Base-by-base conservation (phyloP, 1,139 yeast genomes). In the Pichia sp. region DNA sequence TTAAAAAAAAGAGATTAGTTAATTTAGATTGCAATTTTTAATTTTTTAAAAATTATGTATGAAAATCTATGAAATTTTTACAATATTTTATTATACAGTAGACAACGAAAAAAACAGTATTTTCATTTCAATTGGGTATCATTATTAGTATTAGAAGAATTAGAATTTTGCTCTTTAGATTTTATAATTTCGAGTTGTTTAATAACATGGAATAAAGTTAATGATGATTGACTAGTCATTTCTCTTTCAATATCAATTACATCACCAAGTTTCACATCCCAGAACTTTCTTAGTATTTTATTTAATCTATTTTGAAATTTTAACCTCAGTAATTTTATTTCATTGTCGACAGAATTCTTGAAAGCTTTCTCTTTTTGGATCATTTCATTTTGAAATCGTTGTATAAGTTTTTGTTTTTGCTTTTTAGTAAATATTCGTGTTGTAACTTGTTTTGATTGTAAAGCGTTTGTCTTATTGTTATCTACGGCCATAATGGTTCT, bases 191-290 rank as follows among this genome's bases (percentile, higher is more conserved):
- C 80, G 4, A 75, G 62, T 48, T 65, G 66, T 28, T 51, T 50
- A 25, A 61, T 43, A 2, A 61, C 54, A 9, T 50, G 42, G 3
- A 53, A 51, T 30, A 60, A 37, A 63, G 61, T 51, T 66, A 62
- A 30, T 53, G 64, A 52, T 59, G 66, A 61, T 1, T 75, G 66
- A 32, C 63, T 62, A 39, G 52, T 47, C 26, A 69, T 66, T 41
- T 65, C 69, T 42, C 82, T 56, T 53, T 78, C 83, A 5, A 74
- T 64, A 47, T 66, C 66, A 33, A 78, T 58, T 11, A 64, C 56
- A 42, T 71, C 67, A 7, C 61, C 57, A 30, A 72, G 54, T 45
- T 71, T 71, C 44, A 66, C 63, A 54, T 68, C 68, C 76, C 76
- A 72, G 37, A 70, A 62, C 44, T 66, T 62, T 42, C 73, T 63